Evolutionary conservation across 1,284 basidiomycete genomes (phyloP).

Genomic region (Meripilus lineatus): DNA sequence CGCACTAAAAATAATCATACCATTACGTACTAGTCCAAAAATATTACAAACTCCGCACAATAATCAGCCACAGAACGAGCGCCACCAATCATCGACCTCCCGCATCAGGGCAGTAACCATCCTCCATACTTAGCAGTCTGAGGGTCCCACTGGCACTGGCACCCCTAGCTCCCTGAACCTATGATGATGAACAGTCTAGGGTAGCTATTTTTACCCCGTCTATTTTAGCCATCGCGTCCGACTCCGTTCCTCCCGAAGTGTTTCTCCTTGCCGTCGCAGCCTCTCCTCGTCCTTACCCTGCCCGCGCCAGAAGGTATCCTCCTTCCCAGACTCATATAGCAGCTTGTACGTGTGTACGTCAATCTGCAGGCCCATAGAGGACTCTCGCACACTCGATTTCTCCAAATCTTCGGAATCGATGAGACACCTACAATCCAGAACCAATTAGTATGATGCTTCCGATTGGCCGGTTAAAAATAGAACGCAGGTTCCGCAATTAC

Average conservation of each 20-base stretch:
- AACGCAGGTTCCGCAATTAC: too few species aligned
- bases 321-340: constrained; percentile 63
- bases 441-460: constrained; percentile 15
- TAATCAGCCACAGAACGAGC: too few species aligned
- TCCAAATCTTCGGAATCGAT: constrained; percentile 26
- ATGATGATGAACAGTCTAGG: background rate
- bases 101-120: too few species aligned
- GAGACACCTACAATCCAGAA: constrained; percentile 34
- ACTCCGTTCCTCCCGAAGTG: constrained; percentile 49
- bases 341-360: constrained; percentile 66
- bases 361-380: constrained; percentile 54
- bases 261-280: constrained; percentile 39
- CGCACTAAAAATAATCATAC: too few species aligned
- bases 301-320: constrained; percentile 44
- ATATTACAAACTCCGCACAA: too few species aligned
- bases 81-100: too few species aligned
- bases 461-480: too few species aligned
- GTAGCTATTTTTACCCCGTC: background rate
- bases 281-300: constrained; percentile 35
- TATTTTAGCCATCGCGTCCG: constrained; percentile 33
- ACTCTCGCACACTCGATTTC: constrained; percentile 23
- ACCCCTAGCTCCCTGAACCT: background rate
- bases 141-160: background rate
- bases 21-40: too few species aligned
- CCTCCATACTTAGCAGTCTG: background rate